Conservation (phyloP, 2,329 filamentous ascomycete species). For the Aspergillus viridinutans region DNA sequence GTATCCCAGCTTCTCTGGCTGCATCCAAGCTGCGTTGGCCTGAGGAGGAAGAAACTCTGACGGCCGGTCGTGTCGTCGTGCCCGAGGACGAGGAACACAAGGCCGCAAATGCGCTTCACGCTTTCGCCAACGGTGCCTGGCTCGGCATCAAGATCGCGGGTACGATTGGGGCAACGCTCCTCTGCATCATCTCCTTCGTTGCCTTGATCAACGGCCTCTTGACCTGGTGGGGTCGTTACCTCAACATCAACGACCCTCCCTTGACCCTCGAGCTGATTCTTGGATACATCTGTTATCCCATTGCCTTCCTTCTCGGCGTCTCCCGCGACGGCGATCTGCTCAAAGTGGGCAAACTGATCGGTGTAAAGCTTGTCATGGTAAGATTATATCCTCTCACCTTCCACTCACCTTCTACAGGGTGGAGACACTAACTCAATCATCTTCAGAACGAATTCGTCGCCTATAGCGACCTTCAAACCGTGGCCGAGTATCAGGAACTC, state of each 20-base stretch:
- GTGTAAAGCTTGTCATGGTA: slow-evolving; percentile 73
- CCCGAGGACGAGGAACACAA: slow-evolving; percentile 69
- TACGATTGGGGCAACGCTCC: slow-evolving; percentile 74
- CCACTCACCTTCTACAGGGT: slow-evolving; percentile 1
- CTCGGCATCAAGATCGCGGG: slow-evolving; percentile 81
- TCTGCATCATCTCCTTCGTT: slow-evolving; percentile 77
- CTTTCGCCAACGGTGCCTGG: slow-evolving; percentile 81
- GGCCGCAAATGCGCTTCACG: slow-evolving; percentile 76
- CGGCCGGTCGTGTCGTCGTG: slow-evolving; percentile 73
- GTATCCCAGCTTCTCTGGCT: slow-evolving; percentile 83
- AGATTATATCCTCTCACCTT: slow-evolving; percentile 25
- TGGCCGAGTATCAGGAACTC: slow-evolving; percentile 54
- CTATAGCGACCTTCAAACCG: slow-evolving; percentile 55
- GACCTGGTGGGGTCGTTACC: slow-evolving; percentile 78
- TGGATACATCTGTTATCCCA: slow-evolving; percentile 72
- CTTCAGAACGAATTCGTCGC: slow-evolving; percentile 72
- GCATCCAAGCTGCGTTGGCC: slow-evolving; percentile 87
- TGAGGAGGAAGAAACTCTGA: slow-evolving; percentile 81
- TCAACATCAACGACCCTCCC: slow-evolving; percentile 66
- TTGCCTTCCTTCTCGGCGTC: slow-evolving; percentile 78
- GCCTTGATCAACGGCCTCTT: slow-evolving; percentile 71
- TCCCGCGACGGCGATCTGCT: slow-evolving; percentile 60
- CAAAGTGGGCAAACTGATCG: slow-evolving; percentile 73
- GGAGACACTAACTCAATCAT: not conserved
- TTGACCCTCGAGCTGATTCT: slow-evolving; percentile 72